These are phyloP conservation scores for Raddia distichophylla DNA, from an alignment of 176 grass and related monocot species.

Conservation along the genomic window DNA sequence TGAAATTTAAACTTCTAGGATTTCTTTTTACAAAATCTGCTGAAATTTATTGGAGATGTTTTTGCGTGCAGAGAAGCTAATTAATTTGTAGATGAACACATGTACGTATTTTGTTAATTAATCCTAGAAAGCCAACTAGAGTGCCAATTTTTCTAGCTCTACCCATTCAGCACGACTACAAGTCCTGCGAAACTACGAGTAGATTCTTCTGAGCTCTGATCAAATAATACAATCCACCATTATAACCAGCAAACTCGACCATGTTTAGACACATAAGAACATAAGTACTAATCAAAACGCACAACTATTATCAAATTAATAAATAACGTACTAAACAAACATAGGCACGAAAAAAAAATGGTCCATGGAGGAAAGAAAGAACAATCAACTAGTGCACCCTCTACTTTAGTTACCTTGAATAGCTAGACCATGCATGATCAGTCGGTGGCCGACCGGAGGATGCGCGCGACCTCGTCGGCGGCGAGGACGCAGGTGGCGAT, in stretches of 20 bases:
- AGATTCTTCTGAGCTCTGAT: neutral
- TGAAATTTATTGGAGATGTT: too few species aligned
- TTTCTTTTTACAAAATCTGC: too few species aligned
- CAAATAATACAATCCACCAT: neutral
- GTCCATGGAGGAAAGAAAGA: neutral
- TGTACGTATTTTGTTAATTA: neutral
- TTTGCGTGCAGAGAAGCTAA: too few species aligned
- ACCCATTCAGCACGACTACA: neutral
- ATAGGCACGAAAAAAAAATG: neutral
- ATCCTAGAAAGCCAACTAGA: neutral
- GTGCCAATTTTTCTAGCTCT: too few species aligned
- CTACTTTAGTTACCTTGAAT: neutral
- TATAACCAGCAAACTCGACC: neutral
- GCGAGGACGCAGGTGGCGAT: constrained; percentile 43
- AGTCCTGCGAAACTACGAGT: neutral
- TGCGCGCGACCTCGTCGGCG: constrained; percentile 45
- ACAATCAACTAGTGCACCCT: neutral
- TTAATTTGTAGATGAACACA: too few species aligned
- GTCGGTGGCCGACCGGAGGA: constrained; percentile 27
- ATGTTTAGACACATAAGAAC: neutral
- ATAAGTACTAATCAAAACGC: neutral
- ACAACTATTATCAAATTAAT: neutral
- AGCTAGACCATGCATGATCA: neutral
- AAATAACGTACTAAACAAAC: neutral
- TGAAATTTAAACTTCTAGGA: too few species aligned